phyloP scores from a whole-genome alignment of 345 rosid species.

The Arabidopsis thaliana region DNA sequence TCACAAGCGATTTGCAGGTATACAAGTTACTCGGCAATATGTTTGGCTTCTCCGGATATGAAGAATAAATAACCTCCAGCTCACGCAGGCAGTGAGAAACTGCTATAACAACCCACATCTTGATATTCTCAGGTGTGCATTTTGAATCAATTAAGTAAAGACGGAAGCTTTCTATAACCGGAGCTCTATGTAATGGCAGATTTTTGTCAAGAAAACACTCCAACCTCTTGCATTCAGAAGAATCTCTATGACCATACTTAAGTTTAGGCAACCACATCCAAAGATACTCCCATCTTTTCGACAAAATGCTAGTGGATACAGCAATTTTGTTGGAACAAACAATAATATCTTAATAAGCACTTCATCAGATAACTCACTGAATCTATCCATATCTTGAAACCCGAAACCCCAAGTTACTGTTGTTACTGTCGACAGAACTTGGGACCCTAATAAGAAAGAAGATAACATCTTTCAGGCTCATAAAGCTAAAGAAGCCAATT shows the following conservation, averaged over 20 bases:
- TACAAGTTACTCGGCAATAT: conserved; percentile 16
- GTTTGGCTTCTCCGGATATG: neutral
- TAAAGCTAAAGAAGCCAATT: neutral
- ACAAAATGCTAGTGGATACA: conserved; percentile 29
- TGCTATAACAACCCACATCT: neutral
- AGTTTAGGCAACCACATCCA: conserved; percentile 35
- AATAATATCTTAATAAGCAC: conserved; percentile 15
- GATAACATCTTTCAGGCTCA: neutral
- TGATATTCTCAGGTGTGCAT: neutral
- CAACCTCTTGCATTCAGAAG: neutral
- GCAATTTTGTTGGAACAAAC: conserved; percentile 22
- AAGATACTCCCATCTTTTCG: conserved; percentile 29
- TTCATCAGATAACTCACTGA: conserved; percentile 12
- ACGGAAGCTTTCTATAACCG: conserved; percentile 4
- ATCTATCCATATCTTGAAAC: conserved; percentile 13
- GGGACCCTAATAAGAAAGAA: neutral
- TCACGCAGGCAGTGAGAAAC: neutral
- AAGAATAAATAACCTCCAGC: neutral
- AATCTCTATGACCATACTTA: neutral
- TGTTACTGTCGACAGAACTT: neutral
- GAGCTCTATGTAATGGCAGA: conserved; percentile 25
- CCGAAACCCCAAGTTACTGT: neutral
- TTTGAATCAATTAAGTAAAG: neutral
- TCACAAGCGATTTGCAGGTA: neutral
- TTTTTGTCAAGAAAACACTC: conserved; percentile 5